phyloP scores from a whole-genome alignment of 768 basidiomycete species.

The Hericium erinaceus region DNA sequence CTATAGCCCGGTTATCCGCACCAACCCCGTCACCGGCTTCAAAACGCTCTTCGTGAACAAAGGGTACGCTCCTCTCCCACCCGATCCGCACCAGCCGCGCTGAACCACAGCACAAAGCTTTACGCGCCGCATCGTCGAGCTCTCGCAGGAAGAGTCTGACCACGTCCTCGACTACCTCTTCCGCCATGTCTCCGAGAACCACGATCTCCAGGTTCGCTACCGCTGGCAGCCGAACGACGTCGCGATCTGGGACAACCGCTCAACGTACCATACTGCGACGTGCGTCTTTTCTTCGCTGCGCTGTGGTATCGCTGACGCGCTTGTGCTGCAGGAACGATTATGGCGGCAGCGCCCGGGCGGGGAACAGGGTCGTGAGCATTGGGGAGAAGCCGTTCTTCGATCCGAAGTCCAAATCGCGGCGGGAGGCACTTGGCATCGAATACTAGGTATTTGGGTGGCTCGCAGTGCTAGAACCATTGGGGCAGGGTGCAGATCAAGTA shows the following conservation, averaged over 20 bases:
- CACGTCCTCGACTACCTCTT: constrained; percentile 60
- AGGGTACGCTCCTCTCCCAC: constrained; percentile 24
- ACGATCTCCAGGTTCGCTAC: constrained; percentile 70
- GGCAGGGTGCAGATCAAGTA: background rate
- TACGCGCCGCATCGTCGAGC: constrained; percentile 66
- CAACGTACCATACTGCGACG: constrained; percentile 1
- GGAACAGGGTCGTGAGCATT: constrained; percentile 3
- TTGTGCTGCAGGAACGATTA: background rate
- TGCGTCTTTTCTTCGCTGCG: background rate
- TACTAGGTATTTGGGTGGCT: background rate
- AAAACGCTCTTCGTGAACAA: constrained; percentile 79
- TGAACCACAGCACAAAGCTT: constrained; percentile 36
- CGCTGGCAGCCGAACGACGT: constrained; percentile 68
- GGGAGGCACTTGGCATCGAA: background rate
- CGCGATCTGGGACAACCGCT: constrained; percentile 74
- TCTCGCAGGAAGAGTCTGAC: constrained; percentile 80
- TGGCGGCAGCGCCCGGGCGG: background rate
- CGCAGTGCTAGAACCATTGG: background rate
- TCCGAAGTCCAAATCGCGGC: background rate
- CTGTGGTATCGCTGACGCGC: background rate
- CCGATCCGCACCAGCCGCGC: background rate
- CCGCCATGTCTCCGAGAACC: constrained; percentile 58
- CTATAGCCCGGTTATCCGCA: constrained; percentile 57
- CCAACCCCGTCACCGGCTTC: constrained; percentile 81
- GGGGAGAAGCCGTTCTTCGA: constrained; percentile 4